A percentile compares a stretch with the other conserved stretches of the same genome.
These are phyloP conservation scores for Bonia amplexicaulis DNA, from an alignment of 176 grass and related monocot genomes.

Conservation along the genomic window DNA sequence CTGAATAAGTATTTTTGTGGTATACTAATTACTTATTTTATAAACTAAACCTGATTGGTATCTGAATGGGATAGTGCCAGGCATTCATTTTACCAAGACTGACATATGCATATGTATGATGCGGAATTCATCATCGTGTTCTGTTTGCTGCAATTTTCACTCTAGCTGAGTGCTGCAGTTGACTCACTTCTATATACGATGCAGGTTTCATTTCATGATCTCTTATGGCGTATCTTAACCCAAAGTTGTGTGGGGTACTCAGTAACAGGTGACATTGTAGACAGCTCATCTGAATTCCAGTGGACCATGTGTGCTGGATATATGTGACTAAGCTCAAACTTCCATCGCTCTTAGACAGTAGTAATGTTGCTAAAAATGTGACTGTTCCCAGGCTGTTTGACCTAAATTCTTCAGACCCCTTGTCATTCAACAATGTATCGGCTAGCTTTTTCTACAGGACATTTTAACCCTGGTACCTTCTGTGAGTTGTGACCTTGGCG, in stretches of 20 bases:
- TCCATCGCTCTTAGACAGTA: neutral
- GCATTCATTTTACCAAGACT: neutral
- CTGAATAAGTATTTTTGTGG: neutral
- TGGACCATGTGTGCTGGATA: neutral
- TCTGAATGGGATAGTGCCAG: neutral
- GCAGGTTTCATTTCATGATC: slow-evolving; percentile 25
- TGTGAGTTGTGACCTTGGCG: neutral
- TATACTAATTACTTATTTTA: neutral
- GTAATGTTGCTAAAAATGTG: neutral
- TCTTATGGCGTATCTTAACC: slow-evolving; percentile 11
- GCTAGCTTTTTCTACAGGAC: slow-evolving; percentile 35
- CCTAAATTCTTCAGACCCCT: neutral
- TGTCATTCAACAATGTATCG: neutral
- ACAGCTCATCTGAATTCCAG: neutral
- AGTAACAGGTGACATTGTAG: neutral
- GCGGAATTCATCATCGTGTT: neutral
- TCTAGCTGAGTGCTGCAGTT: neutral
- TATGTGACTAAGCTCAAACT: neutral
- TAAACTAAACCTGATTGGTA: neutral
- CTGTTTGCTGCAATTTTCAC: neutral
- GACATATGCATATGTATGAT: neutral
- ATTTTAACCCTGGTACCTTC: slow-evolving; percentile 38
- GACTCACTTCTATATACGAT: neutral
- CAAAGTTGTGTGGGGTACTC: neutral
- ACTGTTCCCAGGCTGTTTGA: neutral